Conservation (phyloP, 345 rosid species). For the Excoecaria agallocha region DNA sequence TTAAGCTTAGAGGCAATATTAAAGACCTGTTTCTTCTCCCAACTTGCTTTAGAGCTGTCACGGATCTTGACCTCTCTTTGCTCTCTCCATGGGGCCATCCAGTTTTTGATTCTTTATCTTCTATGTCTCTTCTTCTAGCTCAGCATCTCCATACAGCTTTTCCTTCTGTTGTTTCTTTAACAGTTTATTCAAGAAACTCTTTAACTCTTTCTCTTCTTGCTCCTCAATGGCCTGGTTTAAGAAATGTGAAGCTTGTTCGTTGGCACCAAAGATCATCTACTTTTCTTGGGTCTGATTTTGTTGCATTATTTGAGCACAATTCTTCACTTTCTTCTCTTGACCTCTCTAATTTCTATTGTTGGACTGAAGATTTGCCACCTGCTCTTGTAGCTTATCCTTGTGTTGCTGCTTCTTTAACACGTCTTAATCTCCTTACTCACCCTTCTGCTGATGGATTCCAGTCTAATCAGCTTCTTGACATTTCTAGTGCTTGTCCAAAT, state of each 20-base stretch:
- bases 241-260: conserved; percentile 1
- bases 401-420: too few relatives aligned
- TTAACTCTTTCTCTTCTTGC: conserved; percentile 3
- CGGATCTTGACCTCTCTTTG: conserved; percentile 13
- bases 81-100: conserved; percentile 13
- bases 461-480: too few relatives aligned
- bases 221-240: conserved; percentile 2
- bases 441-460: too few relatives aligned
- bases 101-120: background rate
- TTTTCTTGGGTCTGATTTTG: conserved; percentile 4
- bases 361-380: too few relatives aligned
- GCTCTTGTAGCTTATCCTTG: too few relatives aligned
- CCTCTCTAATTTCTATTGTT: too few relatives aligned
- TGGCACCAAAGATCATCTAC: conserved; percentile 3
- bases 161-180: conserved; percentile 10
- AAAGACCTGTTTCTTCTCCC: conserved; percentile 12
- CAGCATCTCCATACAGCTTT: background rate
- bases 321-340: background rate
- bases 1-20: conserved; percentile 6
- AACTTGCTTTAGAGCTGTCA: conserved; percentile 9
- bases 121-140: background rate
- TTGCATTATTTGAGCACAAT: conserved; percentile 3
- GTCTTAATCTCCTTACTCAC: too few relatives aligned
- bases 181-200: conserved; percentile 3
- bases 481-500: too few relatives aligned